These are phyloP conservation scores for Colletotrichum theobromicola DNA, from an alignment of 2,329 filamentous ascomycete genomes.

Conservation along the genomic window DNA sequence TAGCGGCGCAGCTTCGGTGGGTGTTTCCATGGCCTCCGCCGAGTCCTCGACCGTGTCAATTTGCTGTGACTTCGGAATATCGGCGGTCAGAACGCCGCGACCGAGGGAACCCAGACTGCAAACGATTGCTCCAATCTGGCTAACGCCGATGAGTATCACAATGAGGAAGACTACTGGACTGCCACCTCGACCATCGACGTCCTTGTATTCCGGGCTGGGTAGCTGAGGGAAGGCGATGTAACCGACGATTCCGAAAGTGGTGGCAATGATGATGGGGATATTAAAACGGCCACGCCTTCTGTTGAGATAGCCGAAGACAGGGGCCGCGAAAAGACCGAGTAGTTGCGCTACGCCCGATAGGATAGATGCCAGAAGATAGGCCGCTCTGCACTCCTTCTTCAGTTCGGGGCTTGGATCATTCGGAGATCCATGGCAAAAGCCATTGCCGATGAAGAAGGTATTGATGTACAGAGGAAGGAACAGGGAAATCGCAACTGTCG, in stretches of 20 bases:
- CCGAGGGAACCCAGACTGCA: slow-evolving; percentile 91
- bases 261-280: slow-evolving; percentile 74
- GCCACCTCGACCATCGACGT: slow-evolving; percentile 70
- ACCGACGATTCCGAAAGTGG: slow-evolving; percentile 76
- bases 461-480: slow-evolving; percentile 96
- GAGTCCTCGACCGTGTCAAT: slow-evolving; percentile 29
- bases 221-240: slow-evolving; percentile 81
- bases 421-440: slow-evolving; percentile 74
- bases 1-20: slow-evolving; percentile 46
- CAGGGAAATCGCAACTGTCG: slow-evolving; percentile 91
- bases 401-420: slow-evolving; percentile 73
- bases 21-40: slow-evolving; percentile 34
- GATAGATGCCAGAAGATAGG: slow-evolving; percentile 87
- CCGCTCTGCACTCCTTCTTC: slow-evolving; percentile 82
- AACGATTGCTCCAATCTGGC: slow-evolving; percentile 95
- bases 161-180: slow-evolving; percentile 74
- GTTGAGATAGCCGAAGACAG: slow-evolving; percentile 86
- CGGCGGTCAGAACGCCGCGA: slow-evolving; percentile 71
- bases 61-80: slow-evolving; percentile 36
- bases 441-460: slow-evolving; percentile 82
- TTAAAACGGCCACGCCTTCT: slow-evolving; percentile 71
- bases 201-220: slow-evolving; percentile 74
- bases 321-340: slow-evolving; percentile 82
- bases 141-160: slow-evolving; percentile 83
- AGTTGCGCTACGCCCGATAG: slow-evolving; percentile 90